These are phyloP conservation scores for Apocynum venetum DNA, from an alignment of 257 asterid species.

Conservation along the genomic window DNA sequence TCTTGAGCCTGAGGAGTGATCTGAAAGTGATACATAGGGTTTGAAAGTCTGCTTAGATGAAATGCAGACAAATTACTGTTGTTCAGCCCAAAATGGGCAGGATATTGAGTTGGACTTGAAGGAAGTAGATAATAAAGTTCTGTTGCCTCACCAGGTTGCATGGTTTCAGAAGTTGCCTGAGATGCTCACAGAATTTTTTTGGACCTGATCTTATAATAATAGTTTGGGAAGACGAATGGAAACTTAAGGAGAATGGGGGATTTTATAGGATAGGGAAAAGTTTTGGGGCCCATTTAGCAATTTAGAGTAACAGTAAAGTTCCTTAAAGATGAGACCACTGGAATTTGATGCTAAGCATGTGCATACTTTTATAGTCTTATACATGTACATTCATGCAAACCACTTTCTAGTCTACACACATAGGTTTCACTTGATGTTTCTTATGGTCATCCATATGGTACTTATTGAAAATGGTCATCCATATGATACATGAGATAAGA, in stretches of 20 bases:
- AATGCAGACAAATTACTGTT: constrained; percentile 33
- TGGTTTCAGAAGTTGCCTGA: constrained; percentile 25
- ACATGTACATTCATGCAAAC: constrained; percentile 16
- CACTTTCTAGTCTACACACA: constrained; percentile 19
- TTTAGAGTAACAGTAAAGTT: constrained; percentile 42
- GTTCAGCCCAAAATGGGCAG: constrained; percentile 35
- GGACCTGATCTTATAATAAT: constrained; percentile 18
- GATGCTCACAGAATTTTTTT: constrained; percentile 8
- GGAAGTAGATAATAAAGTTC: constrained; percentile 54
- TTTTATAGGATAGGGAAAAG: constrained; percentile 56
- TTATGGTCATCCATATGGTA: constrained; percentile 17
- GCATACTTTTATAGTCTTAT: constrained; percentile 23
- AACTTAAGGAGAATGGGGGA: constrained; percentile 35
- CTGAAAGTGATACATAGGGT: constrained; percentile 47
- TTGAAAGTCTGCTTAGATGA: constrained; percentile 38
- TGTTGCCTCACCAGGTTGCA: constrained; percentile 61
- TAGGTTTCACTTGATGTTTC: constrained; percentile 13
- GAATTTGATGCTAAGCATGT: constrained; percentile 36
- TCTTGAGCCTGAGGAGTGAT: constrained; percentile 52
- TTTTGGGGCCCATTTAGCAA: constrained; percentile 33
- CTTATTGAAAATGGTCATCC: neutral
- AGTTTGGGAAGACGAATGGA: constrained; percentile 41
- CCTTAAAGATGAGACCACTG: constrained; percentile 40
- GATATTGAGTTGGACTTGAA: constrained; percentile 47
- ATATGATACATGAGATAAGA: neutral